Percentiles rank a stretch among this genome's conserved stretches.
Conservation (phyloP, 192 early-diverging fungal genomes). For the Tieghemiomyces parasiticus region DNA sequence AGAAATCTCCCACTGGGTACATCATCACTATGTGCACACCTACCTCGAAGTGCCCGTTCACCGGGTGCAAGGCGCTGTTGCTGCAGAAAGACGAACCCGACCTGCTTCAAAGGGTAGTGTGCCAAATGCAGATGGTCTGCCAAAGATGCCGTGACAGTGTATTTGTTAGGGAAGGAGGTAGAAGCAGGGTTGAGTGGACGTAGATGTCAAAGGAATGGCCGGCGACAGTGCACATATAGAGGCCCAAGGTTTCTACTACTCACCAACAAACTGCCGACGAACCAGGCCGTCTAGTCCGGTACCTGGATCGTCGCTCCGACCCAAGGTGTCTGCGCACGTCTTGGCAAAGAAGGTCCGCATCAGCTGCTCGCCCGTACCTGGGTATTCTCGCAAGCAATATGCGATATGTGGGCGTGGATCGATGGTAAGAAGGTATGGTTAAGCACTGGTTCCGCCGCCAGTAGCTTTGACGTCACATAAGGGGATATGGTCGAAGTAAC, state of each 20-base stretch:
- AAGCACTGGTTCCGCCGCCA: neutral
- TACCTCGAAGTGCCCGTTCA: constrained; percentile 17
- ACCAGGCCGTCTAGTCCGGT: constrained; percentile 12
- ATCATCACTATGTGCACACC: constrained; percentile 17
- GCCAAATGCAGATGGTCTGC: neutral
- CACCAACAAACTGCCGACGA: neutral
- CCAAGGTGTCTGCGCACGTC: constrained; percentile 27
- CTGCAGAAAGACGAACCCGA: neutral
- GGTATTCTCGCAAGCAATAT: neutral
- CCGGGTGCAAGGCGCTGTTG: neutral
- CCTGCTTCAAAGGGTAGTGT: constrained; percentile 2
- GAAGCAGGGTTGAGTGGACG: neutral
- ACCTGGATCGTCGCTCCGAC: constrained; percentile 15
- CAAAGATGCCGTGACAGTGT: too few relatives aligned
- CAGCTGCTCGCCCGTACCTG: constrained; percentile 76
- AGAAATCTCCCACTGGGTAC: too few relatives aligned
- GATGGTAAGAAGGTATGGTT: neutral
- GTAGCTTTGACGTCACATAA: neutral
- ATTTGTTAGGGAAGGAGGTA: neutral
- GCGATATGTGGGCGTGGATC: neutral
- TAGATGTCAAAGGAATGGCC: neutral
- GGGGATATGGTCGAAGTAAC: neutral
- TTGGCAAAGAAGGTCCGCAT: constrained; percentile 53
- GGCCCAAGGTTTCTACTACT: neutral
- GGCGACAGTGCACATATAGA: neutral